These are phyloP conservation scores for Spergularia bocconei DNA, from an alignment of 148 eudicot species.

Conservation along the genomic window DNA sequence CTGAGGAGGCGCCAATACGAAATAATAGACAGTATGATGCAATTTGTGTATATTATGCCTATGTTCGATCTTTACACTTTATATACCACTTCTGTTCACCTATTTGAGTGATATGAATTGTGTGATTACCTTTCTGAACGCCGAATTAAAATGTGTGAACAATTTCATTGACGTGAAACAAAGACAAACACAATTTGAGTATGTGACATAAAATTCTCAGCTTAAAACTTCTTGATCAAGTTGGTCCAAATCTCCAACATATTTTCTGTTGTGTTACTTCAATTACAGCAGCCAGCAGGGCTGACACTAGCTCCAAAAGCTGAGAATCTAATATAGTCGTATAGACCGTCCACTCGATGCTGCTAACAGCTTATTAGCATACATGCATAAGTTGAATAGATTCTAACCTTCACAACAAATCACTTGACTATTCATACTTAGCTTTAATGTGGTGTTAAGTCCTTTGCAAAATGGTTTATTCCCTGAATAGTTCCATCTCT, in stretches of 20 bases:
- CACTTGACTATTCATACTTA: neutral
- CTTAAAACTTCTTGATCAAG: neutral
- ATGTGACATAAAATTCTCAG: neutral
- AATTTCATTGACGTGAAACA: too few species aligned
- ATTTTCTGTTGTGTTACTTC: neutral
- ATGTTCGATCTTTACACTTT: too few species aligned
- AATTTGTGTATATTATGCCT: too few species aligned
- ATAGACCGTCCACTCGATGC: slow-evolving; percentile 1
- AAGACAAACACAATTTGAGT: neutral
- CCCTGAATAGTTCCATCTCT: neutral
- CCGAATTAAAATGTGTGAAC: too few species aligned
- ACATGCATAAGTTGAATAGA: neutral
- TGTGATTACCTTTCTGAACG: too few species aligned
- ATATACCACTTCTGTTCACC: too few species aligned
- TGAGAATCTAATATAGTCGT: neutral
- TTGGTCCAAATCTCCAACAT: neutral
- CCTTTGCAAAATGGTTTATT: neutral
- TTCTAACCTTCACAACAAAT: slow-evolving; percentile 6
- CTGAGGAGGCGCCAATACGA: too few species aligned
- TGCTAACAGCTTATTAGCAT: neutral
- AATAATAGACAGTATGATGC: too few species aligned
- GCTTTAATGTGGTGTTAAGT: neutral
- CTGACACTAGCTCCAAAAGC: neutral
- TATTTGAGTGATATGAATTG: too few species aligned
- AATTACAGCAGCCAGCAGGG: neutral